Evolutionary conservation across 2,329 filamentous ascomycete species (phyloP), one percentile per base, ranked within the genome.

Genomic region (Aspergillus aculeatus): DNA sequence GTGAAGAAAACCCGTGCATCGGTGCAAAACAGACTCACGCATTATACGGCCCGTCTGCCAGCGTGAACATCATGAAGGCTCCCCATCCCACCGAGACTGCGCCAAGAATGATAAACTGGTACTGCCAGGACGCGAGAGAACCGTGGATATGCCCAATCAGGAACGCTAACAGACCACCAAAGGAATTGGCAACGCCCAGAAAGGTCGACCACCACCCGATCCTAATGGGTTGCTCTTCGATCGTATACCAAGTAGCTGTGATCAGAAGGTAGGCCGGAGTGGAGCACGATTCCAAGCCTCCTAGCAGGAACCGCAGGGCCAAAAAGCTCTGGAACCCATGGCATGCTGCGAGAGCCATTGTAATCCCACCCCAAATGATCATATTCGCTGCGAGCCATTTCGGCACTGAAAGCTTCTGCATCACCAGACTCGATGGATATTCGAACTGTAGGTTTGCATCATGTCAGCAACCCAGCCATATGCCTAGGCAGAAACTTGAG

Each of bases 1-100:
- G 7, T 29, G 9, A 29, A 29, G 7, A 3, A 9, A 10, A 29
- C 2, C 26, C 26, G 26, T 2, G 9, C 9, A 76, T 52, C 1
- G 70, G 67, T 61, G 77, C 73, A 5, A 64, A 50, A 66, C 63
- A 77, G 74, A 11, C 54, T 29, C 56, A 56, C 31, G 55, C 61
- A 14, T 57, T 59, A 26, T 63, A 59, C 29, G 59, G 56, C 23
- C 54, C 53, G 9, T 29, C 24, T 50, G n/a, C 49, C 26, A 29
- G 26, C 7, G 26, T 29, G 26, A 29, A 29, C 26, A 29, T 29
- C 26, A 29, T 29, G 26, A 29, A 29, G 26, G 26, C 26, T 10
- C 26, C 26, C 26, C 26, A 29, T 29, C 26, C 26, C 7, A 29
- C 26, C 7, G 26, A 29, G 9, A 10, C 26, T 9, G 26, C 26